A percentile compares a stretch with the other conserved stretches of the same genome.
These are phyloP conservation scores for Malus fusca DNA, from an alignment of 306 rosid species.

Conservation along the genomic window DNA sequence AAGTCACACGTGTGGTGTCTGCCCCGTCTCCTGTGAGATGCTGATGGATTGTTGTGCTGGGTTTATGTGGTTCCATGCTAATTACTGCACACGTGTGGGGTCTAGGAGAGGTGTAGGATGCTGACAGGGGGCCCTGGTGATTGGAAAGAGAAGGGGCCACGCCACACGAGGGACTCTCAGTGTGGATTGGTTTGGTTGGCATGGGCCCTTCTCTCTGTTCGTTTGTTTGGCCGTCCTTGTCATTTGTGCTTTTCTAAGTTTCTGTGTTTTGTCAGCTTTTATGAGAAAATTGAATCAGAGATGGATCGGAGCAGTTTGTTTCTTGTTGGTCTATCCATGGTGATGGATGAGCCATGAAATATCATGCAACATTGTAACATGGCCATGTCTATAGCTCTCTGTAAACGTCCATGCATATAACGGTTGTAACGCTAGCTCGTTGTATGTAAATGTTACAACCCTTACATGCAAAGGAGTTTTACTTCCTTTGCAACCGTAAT, in stretches of 20 bases:
- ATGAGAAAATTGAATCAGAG: background rate
- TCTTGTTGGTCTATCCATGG: background rate
- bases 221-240: conserved; percentile 13
- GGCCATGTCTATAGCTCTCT: background rate
- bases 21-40: background rate
- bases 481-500: background rate
- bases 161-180: conserved; percentile 21
- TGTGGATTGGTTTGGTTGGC: conserved; percentile 18
- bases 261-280: conserved; percentile 14
- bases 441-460: background rate
- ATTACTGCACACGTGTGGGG: conserved; percentile 14
- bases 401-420: background rate
- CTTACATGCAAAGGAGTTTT: background rate
- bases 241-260: background rate
- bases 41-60: background rate
- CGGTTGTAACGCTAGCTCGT: background rate
- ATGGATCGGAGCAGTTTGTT: background rate
- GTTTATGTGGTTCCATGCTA: background rate
- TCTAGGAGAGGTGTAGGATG: background rate
- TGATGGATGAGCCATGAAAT: background rate
- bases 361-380: background rate
- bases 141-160: conserved; percentile 3
- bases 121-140: conserved; percentile 1
- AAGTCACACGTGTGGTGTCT: conserved; percentile 31
- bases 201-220: background rate